These are phyloP conservation scores for Acacia crassicarpa DNA, from an alignment of 306 rosid genomes.

Conservation along the genomic window DNA sequence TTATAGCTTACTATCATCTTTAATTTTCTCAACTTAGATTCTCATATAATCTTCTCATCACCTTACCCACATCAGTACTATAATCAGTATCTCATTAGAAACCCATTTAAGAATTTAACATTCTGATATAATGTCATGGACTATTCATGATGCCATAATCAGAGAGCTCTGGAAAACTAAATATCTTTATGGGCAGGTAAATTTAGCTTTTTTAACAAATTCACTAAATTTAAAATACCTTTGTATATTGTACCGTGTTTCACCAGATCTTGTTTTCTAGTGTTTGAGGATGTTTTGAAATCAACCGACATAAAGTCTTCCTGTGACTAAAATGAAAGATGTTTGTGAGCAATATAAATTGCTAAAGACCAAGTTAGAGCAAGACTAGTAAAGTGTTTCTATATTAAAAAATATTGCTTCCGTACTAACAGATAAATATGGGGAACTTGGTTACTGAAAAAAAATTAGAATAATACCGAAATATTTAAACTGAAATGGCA, in stretches of 20 bases:
- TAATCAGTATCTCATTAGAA: too few species aligned
- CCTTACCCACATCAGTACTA: too few species aligned
- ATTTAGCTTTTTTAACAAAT: not conserved
- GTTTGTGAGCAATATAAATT: not conserved
- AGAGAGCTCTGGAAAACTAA: not conserved
- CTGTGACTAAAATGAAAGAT: not conserved
- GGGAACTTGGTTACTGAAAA: constrained; percentile 22
- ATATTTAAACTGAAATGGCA: constrained; percentile 16
- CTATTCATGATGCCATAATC: not conserved
- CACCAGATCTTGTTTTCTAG: not conserved
- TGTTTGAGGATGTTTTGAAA: not conserved
- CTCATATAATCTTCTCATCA: too few species aligned
- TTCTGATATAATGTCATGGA: not conserved
- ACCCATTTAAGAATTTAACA: not conserved
- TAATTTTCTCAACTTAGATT: too few species aligned
- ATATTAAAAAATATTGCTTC: not conserved
- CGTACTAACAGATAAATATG: not conserved
- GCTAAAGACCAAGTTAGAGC: not conserved
- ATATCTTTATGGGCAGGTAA: not conserved
- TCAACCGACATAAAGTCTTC: not conserved
- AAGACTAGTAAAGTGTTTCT: not conserved
- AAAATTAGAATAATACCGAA: constrained; percentile 31
- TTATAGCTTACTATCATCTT: too few species aligned
- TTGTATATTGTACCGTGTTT: not conserved
- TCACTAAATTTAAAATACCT: not conserved